A percentile compares a stretch with the other conserved stretches of the same genome.
Evolutionary conservation across 2,329 filamentous ascomycete genomes (phyloP).

Genomic region (Epichloe aotearoae): DNA sequence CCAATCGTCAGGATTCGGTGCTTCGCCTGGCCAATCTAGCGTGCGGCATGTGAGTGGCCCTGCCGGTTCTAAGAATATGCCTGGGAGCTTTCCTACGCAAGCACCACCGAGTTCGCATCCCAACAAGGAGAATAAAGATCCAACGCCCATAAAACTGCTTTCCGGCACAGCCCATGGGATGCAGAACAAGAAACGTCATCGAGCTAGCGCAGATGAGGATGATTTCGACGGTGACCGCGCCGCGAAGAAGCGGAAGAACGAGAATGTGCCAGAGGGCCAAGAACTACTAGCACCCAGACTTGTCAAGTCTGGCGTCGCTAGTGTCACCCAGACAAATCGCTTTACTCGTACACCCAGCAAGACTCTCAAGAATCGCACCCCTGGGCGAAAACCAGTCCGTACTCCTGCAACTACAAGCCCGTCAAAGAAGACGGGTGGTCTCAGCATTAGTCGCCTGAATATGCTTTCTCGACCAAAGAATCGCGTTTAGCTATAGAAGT

Average conservation of each 20-base stretch:
- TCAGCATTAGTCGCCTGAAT: conserved; percentile 47
- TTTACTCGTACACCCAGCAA: conserved; percentile 14
- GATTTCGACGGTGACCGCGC: conserved; percentile 36
- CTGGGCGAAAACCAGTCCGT: conserved; percentile 8
- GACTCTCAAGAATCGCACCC: conserved; percentile 9
- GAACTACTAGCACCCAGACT: conserved; percentile 38
- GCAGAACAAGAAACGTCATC: conserved; percentile 51
- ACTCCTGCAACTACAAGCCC: conserved; percentile 26
- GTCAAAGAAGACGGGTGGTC: conserved; percentile 35
- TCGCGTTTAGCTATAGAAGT: conserved; percentile 25
- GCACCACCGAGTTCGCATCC: conserved; percentile 20
- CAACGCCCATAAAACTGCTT: conserved; percentile 22
- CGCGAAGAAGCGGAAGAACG: conserved; percentile 45
- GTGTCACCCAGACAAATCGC: conserved; percentile 23
- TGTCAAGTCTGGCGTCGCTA: conserved; percentile 20
- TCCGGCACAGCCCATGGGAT: conserved; percentile 47
- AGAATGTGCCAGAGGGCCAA: conserved; percentile 35
- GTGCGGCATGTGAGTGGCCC: conserved; percentile 47
- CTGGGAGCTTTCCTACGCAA: conserved; percentile 38
- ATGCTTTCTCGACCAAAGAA: conserved; percentile 49
- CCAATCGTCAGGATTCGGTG: conserved; percentile 40
- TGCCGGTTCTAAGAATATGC: conserved; percentile 33
- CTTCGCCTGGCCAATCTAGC: conserved; percentile 44
- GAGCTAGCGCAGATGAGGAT: conserved; percentile 44
- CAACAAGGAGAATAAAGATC: conserved; percentile 44